Base-by-base conservation (phyloP, 2,329 filamentous ascomycete species). In the Botrytis elliptica region DNA sequence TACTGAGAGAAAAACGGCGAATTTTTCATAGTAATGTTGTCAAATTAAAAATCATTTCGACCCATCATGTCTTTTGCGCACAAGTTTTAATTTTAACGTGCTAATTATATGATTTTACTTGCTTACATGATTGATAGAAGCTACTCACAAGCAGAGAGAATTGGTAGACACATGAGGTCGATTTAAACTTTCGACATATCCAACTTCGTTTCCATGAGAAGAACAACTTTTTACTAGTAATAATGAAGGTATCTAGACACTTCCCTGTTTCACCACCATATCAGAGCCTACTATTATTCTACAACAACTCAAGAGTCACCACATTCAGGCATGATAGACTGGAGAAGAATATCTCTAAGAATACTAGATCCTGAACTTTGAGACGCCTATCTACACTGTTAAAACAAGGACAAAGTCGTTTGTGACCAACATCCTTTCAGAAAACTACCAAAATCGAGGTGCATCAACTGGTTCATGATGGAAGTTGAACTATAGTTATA, bases 151-250 rank as follows among this genome's bases (percentile, higher is more conserved):
- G 2, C 3, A 9, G 52, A 7, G 14, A 16, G 7, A 8, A 29
- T 1, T 16, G 2, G 1, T 55, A 3, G 25, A 29, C 3, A 55
- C 3, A 7, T 3, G 0, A 16, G 0, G 3, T 7, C n/a, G 0
- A 3, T 3, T 18, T 29, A 4, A 1, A 29, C 4, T 29, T n/a
- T 29, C 3, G 6, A 55, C 18, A 4, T 55, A 55, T 18, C 2
- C 52, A 29, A 29, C 8, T 8, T 8, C 1, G 0, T 3, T 16
- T 5, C 12, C 16, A 9, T 2, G 52, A 55, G 8, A 16, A 16
- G 6, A 29, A 29, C 9, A 14, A 0, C 18, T 55, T 29, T n/a
- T n/a, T 29, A 3, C 25, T 18, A 8, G 12, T 29, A 5, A 2
- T 55, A 1, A 55, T 18, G 1, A 55, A 18, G 6, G 1, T 55